phyloP scores from a whole-genome alignment of 305 asterid species.

The Fraxinus baroniana region DNA sequence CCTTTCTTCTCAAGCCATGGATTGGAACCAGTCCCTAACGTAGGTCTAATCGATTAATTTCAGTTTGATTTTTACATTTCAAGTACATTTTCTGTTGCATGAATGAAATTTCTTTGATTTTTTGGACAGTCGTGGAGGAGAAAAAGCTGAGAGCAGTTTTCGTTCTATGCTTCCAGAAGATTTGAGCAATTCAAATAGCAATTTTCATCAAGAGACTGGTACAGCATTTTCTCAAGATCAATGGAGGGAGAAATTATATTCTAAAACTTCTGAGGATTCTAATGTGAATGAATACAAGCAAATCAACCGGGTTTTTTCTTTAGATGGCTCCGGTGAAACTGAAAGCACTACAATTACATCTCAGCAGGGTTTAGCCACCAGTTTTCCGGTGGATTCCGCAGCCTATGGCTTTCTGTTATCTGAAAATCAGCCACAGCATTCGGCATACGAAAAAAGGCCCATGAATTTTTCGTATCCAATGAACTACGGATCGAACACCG shows the following conservation, averaged over 20 bases:
- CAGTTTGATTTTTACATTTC: background rate
- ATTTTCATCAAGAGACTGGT: slow-evolving; percentile 48
- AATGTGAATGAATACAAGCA: slow-evolving; percentile 50
- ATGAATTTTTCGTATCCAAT: slow-evolving; percentile 45
- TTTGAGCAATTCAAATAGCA: slow-evolving; percentile 17
- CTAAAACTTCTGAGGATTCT: slow-evolving; percentile 45
- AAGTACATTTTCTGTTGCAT: background rate
- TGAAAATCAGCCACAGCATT: slow-evolving; percentile 34
- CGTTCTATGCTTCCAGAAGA: slow-evolving; percentile 53
- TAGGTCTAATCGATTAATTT: slow-evolving; percentile 33
- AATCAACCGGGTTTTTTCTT: slow-evolving; percentile 45
- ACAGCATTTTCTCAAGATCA: slow-evolving; percentile 42
- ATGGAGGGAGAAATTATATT: slow-evolving; percentile 57
- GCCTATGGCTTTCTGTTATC: slow-evolving; percentile 50
- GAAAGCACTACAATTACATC: slow-evolving; percentile 50
- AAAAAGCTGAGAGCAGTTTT: slow-evolving; percentile 31
- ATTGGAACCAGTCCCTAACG: slow-evolving; percentile 80
- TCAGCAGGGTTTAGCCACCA: slow-evolving; percentile 35
- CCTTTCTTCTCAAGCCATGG: slow-evolving; percentile 69
- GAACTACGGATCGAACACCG: slow-evolving; percentile 33
- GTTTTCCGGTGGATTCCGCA: slow-evolving; percentile 57
- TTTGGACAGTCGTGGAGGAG: slow-evolving; percentile 47
- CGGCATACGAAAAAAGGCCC: slow-evolving; percentile 33
- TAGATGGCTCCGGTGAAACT: slow-evolving; percentile 47
- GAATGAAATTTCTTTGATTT: background rate